Conservation (phyloP, 2,329 filamentous ascomycete species). For the Fusarium denticulatum region DNA sequence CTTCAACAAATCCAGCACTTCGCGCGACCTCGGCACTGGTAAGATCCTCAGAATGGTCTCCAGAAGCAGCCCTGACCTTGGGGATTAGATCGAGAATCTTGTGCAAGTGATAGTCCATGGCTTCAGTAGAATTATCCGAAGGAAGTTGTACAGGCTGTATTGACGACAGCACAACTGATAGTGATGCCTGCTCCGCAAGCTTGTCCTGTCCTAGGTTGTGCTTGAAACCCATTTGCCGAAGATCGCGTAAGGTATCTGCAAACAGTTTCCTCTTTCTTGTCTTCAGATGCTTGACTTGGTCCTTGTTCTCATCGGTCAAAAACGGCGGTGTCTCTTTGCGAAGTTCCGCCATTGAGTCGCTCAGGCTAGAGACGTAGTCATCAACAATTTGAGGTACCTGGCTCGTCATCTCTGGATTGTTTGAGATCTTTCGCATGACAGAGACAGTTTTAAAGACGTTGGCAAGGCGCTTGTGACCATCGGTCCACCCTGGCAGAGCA, state of each 20-base stretch:
- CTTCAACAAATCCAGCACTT: conserved; percentile 87
- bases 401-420: conserved; percentile 61
- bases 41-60: conserved; percentile 85
- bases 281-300: conserved; percentile 87
- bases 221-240: conserved; percentile 90
- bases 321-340: conserved; percentile 83
- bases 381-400: conserved; percentile 70
- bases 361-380: conserved; percentile 74
- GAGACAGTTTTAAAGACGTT: conserved; percentile 75
- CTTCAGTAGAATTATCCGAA: conserved; percentile 35
- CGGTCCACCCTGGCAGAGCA: conserved; percentile 51
- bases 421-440: conserved; percentile 76
- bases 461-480: conserved; percentile 71
- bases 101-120: conserved; percentile 79
- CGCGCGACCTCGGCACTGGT: conserved; percentile 81
- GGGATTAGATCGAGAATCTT: conserved; percentile 79
- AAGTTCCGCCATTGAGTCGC: conserved; percentile 75
- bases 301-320: conserved; percentile 89
- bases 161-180: conserved; percentile 74
- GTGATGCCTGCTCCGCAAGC: conserved; percentile 76
- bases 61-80: conserved; percentile 70
- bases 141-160: conserved; percentile 54
- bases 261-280: conserved; percentile 89
- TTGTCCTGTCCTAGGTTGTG: conserved; percentile 81
- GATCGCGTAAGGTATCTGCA: conserved; percentile 83